Conservation (phyloP, 176 grass and related monocot species). For the Miscanthus lutarioriparius region DNA sequence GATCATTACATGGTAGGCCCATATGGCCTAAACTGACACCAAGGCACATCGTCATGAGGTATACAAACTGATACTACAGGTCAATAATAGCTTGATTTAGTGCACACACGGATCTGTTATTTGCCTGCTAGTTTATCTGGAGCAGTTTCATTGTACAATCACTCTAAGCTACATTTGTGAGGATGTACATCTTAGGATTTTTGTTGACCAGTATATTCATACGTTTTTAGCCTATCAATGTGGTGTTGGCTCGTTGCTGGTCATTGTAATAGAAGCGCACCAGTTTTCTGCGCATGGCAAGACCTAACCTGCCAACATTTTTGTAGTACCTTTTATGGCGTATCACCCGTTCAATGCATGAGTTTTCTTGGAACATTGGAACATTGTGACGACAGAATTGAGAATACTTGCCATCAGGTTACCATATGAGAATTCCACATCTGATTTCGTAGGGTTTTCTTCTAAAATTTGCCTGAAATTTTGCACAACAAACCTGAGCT, state of each 20-base stretch:
- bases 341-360: neutral
- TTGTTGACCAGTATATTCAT: conserved; percentile 13
- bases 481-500: too few species aligned
- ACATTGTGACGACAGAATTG: neutral
- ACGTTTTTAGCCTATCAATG: conserved; percentile 17
- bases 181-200: conserved; percentile 35
- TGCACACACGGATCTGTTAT: neutral
- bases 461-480: too few species aligned
- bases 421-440: neutral
- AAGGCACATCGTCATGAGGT: neutral
- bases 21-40: neutral
- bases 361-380: neutral
- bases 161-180: conserved; percentile 26
- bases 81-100: conserved; percentile 14
- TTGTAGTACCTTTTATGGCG: neutral
- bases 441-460: too few species aligned
- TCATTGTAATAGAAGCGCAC: conserved; percentile 11
- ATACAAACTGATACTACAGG: neutral
- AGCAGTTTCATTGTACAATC: conserved; percentile 25
- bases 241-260: neutral
- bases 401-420: neutral
- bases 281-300: neutral
- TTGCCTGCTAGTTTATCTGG: conserved; percentile 14
- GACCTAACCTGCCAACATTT: neutral
- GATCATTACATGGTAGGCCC: neutral